Percentiles rank a stretch among this genome's conserved stretches.
Evolutionary conservation across 2,329 filamentous ascomycete species (phyloP).

Genomic region (Xylariaceae sp.): DNA sequence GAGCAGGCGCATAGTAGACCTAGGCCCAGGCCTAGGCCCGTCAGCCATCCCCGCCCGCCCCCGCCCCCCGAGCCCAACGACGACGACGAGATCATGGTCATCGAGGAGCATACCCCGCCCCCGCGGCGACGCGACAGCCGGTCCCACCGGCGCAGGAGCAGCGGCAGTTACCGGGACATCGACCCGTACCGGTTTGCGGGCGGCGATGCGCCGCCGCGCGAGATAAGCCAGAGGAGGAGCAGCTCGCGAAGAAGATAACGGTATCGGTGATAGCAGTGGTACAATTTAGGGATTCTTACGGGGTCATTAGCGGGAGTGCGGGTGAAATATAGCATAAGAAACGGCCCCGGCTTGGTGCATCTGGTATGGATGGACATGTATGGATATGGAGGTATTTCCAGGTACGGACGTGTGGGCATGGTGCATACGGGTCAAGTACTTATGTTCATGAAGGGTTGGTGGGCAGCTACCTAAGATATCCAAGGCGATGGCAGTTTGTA

Average conservation of each 20-base stretch:
- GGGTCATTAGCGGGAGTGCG: neutral
- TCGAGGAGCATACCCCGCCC: slow-evolving; percentile 41
- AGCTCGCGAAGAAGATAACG: slow-evolving; percentile 34
- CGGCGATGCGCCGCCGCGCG: slow-evolving; percentile 34
- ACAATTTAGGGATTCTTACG: neutral
- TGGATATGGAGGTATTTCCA: neutral
- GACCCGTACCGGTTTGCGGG: slow-evolving; percentile 38
- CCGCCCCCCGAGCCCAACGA: slow-evolving; percentile 19
- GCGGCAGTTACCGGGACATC: slow-evolving; percentile 35
- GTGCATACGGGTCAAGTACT: neutral
- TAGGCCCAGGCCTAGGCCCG: neutral
- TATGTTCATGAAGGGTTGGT: no score
- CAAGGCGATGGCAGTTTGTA: neutral
- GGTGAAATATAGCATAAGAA: neutral
- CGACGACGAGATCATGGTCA: slow-evolving; percentile 43
- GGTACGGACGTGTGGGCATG: neutral
- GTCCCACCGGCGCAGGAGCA: slow-evolving; percentile 28
- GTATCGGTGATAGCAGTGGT: neutral
- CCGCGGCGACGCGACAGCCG: slow-evolving; percentile 34
- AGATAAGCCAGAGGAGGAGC: slow-evolving; percentile 38
- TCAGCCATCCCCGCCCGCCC: slow-evolving; percentile 6
- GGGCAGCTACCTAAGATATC: neutral
- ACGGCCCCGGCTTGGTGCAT: neutral
- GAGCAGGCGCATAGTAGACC: slow-evolving; percentile 28
- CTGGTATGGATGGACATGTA: neutral